phyloP scores from a whole-genome alignment of 768 basidiomycete species.

The Rhodotorula graminis region DNA sequence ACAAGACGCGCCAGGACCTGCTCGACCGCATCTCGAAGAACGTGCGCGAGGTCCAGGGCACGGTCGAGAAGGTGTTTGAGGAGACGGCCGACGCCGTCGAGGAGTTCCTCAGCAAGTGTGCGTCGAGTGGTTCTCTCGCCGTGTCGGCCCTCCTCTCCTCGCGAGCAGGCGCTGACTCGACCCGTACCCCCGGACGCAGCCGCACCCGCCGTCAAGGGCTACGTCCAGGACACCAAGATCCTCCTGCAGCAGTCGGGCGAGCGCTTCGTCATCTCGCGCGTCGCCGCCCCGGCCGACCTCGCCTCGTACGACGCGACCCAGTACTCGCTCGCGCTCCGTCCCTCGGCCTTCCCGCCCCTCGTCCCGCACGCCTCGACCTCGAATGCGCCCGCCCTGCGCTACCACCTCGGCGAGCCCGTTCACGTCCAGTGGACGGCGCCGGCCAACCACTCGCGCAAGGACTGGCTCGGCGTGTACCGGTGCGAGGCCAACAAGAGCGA shows the following conservation, averaged over 20 bases:
- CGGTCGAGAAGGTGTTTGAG: conserved; percentile 91
- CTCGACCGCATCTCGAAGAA: conserved; percentile 74
- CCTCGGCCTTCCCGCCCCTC: conserved; percentile 47
- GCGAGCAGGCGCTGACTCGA: not conserved
- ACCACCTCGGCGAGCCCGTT: conserved; percentile 88
- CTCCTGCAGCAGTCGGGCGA: conserved; percentile 86
- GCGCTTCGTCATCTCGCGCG: conserved; percentile 85
- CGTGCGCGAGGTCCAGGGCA: conserved; percentile 84
- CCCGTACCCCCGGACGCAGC: conserved; percentile 49
- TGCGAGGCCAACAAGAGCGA: conserved; percentile 79
- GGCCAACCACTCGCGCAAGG: conserved; percentile 73
- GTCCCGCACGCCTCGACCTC: conserved; percentile 27
- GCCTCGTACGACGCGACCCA: conserved; percentile 71
- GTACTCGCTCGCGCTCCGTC: conserved; percentile 65
- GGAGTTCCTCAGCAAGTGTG: conserved; percentile 76
- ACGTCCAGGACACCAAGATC: conserved; percentile 87
- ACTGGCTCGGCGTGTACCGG: conserved; percentile 76
- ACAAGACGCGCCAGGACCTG: conserved; percentile 48
- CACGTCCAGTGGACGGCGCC: conserved; percentile 82
- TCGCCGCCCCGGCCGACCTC: conserved; percentile 66
- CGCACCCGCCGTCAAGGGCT: conserved; percentile 80
- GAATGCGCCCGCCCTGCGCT: conserved; percentile 50
- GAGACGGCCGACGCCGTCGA: conserved; percentile 89
- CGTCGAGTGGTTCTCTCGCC: not conserved
- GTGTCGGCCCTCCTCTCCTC: not conserved